Evolutionary conservation across 345 rosid genomes (phyloP), one percentile per base, ranked within the genome.

Genomic region (Eutrema japonicum): DNA sequence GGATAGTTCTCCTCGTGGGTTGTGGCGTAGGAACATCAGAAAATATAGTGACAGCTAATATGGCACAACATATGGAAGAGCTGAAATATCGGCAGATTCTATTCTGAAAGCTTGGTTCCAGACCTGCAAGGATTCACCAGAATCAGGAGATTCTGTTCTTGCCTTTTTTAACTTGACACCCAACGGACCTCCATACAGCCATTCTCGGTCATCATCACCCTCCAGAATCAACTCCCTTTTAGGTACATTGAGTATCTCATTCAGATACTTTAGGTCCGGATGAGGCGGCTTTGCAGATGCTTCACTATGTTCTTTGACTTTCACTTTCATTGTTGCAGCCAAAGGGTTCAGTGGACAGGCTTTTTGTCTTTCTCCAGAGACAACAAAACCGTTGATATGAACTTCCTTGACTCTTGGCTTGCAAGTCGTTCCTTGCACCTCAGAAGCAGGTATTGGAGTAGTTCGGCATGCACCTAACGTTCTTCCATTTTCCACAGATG

Each of bases 1-100:
- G 67, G 59, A 27, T 37, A 37, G 2, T 48, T 59, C 51, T 35
- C 45, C 40, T 62, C 68, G 16, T 40, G 27, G 61, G 45, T 30
- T 61, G 69, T 59, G 42, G 45, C 63, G 14, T 40, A 36, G 46
- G 33, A 66, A 48, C 53, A 66, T 66, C 53, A 45, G 37, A 74
- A 49, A 40, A 60, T 29, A 43, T 2, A 12, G 32, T 42, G n/a
- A 50, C 27, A 72, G 77, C 85, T 86, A 91, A 74, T 79, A 87
- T 14, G 94, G 94, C 78, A 88, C 74, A 48, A 88, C 92, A 61
- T 88, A 91, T 6, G 94, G 97, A 51, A 88, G 82, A 58, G 94
- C 94, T 59, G 50, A 70, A 54, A 91, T 47, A 61, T 87, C 90
- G 22, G 85, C 90, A 45, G 84, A 82, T 71, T 82, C 90, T 74